phyloP scores from a whole-genome alignment of 75 land plant genomes.

The Adiantum capillusveneris region DNA sequence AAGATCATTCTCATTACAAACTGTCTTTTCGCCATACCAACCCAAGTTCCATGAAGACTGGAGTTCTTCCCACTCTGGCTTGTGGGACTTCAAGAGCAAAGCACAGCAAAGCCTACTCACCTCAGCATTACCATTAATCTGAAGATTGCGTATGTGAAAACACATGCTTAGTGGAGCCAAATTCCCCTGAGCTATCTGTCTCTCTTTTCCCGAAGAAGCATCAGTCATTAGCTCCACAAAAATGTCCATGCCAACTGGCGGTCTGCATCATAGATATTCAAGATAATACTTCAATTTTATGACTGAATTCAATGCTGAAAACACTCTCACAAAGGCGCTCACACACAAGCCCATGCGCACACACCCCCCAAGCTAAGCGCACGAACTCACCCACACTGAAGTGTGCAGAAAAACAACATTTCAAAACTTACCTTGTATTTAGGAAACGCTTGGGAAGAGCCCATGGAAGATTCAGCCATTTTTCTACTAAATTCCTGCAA shows the following conservation, averaged over 20 bases:
- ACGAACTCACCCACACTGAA: no score
- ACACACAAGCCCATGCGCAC: no score
- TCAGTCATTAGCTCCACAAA: background rate
- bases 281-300: no score
- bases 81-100: background rate
- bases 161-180: background rate
- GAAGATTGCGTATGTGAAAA: background rate
- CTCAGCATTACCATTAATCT: background rate
- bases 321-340: no score
- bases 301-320: no score
- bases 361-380: no score
- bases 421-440: constrained; percentile 48
- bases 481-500: constrained; percentile 17
- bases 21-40: background rate
- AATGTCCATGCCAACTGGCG: background rate
- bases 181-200: background rate
- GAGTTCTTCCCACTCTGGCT: background rate
- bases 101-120: background rate
- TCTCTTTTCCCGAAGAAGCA: background rate
- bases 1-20: background rate
- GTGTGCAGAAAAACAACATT: no score
- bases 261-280: no score
- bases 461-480: constrained; percentile 44
- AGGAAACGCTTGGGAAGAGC: constrained; percentile 49
- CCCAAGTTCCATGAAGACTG: background rate